Evolutionary conservation across 2,329 filamentous ascomycete species (phyloP).

Genomic region (Nemania sp.): DNA sequence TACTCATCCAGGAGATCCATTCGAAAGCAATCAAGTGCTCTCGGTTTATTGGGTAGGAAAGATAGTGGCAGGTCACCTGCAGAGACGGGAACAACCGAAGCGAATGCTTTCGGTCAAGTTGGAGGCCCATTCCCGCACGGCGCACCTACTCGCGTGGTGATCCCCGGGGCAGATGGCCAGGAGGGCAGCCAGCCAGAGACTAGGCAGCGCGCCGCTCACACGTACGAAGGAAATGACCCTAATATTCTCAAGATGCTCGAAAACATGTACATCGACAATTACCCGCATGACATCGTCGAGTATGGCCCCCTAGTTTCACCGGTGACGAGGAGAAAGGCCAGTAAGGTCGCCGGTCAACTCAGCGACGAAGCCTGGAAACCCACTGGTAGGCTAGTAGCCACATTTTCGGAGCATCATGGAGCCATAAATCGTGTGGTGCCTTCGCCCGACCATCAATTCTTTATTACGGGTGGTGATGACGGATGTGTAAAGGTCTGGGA

Average conservation of each 20-base stretch:
- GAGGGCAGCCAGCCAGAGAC: conserved; percentile 42
- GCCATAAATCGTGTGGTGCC: conserved; percentile 81
- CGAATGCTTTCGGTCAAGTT: conserved; percentile 64
- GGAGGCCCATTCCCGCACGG: conserved; percentile 58
- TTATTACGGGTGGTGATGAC: conserved; percentile 91
- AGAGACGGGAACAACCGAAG: conserved; percentile 62
- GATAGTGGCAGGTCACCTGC: conserved; percentile 62
- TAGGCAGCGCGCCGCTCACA: conserved; percentile 70
- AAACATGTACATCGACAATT: conserved; percentile 78
- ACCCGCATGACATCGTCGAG: conserved; percentile 66
- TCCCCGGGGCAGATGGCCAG: conserved; percentile 40
- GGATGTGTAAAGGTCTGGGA: conserved; percentile 94
- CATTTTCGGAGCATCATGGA: conserved; percentile 84
- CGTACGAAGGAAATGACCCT: conserved; percentile 80
- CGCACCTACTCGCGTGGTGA: conserved; percentile 40
- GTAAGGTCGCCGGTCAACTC: conserved; percentile 55
- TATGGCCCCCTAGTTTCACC: conserved; percentile 83
- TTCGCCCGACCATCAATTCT: conserved; percentile 91
- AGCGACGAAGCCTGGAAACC: conserved; percentile 76
- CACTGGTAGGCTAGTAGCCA: conserved; percentile 80
- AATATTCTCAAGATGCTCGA: conserved; percentile 75
- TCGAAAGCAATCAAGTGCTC: conserved; percentile 62
- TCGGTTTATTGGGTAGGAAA: conserved; percentile 62
- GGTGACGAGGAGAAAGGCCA: conserved; percentile 59
- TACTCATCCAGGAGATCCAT: conserved; percentile 53